These are phyloP conservation scores for Ceratorhiza oryzae-sativae DNA, from an alignment of 1,284 basidiomycete species.

Conservation along the genomic window DNA sequence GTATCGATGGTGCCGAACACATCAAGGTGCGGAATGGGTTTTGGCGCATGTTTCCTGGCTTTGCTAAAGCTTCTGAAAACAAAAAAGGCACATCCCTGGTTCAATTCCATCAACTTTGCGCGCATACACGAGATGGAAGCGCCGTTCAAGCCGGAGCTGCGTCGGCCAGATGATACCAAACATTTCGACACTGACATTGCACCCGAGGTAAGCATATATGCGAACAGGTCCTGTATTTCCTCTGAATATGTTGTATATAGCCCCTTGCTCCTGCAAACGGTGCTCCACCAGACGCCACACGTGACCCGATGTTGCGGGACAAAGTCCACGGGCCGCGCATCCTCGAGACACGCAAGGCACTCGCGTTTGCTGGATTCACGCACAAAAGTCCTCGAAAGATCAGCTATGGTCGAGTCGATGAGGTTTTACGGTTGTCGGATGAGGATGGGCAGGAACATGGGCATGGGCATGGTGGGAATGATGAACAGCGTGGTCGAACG, in stretches of 20 bases:
- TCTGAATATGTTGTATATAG: constrained; percentile 52
- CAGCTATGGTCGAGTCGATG: constrained; percentile 74
- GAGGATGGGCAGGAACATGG: neutral
- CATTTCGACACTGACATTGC: constrained; percentile 96
- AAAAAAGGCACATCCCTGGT: constrained; percentile 83
- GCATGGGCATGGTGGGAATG: constrained; percentile 50
- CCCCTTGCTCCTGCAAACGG: constrained; percentile 90
- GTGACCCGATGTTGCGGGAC: constrained; percentile 87
- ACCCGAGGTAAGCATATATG: constrained; percentile 68
- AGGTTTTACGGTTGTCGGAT: constrained; percentile 53
- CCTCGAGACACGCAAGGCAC: constrained; percentile 86
- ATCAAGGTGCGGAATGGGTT: constrained; percentile 75
- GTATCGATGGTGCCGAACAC: constrained; percentile 82
- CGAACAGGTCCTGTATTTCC: constrained; percentile 31
- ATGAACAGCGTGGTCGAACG: constrained; percentile 66
- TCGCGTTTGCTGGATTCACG: constrained; percentile 89
- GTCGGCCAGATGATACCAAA: constrained; percentile 79
- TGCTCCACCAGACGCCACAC: constrained; percentile 79
- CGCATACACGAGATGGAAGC: constrained; percentile 81
- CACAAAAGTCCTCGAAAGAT: constrained; percentile 83
- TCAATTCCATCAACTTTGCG: constrained; percentile 83
- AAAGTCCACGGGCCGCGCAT: constrained; percentile 84
- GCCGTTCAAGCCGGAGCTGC: constrained; percentile 87
- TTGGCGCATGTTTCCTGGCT: constrained; percentile 28
- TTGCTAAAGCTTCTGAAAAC: no score